Percentiles rank a stretch among this genome's conserved stretches.
Evolutionary conservation across 2,329 filamentous ascomycete species (phyloP).

Genomic region (Aspergillus sp.): DNA sequence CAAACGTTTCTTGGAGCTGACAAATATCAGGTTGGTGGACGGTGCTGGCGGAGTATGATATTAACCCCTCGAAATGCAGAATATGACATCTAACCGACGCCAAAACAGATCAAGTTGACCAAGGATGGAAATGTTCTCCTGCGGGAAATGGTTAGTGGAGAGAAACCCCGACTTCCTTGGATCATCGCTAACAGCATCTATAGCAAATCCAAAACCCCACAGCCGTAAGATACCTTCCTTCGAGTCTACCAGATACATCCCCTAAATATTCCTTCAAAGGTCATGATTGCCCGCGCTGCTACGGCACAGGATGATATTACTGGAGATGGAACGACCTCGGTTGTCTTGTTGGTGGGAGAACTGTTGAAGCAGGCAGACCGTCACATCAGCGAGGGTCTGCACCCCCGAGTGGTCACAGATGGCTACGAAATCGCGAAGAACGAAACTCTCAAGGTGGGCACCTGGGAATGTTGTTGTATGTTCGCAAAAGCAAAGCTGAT

Average conservation of each 20-base stretch:
- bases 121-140: constrained; percentile 92
- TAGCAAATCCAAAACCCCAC: constrained; percentile 97
- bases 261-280: constrained; percentile 35
- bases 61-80: constrained; percentile 8
- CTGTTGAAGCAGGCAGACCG: constrained; percentile 96
- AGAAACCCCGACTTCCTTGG: not conserved
- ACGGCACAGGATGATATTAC: constrained; percentile 98
- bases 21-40: constrained; percentile 56
- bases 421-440: constrained; percentile 96
- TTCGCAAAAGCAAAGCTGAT: constrained; percentile 14
- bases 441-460: constrained; percentile 75
- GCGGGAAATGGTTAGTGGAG: constrained; percentile 60
- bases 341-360: constrained; percentile 92
- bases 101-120: constrained; percentile 85
- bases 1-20: constrained; percentile 15
- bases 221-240: constrained; percentile 58
- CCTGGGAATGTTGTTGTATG: not conserved
- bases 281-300: constrained; percentile 75
- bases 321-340: constrained; percentile 95
- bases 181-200: constrained; percentile 27
- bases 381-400: constrained; percentile 94
- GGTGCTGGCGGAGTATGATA: constrained; percentile 57
- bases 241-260: constrained; percentile 3
- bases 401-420: constrained; percentile 94
- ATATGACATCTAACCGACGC: constrained; percentile 18